Evolutionary conservation across 1,284 basidiomycete species (phyloP).

Genomic region (Calocybe gambosa): DNA sequence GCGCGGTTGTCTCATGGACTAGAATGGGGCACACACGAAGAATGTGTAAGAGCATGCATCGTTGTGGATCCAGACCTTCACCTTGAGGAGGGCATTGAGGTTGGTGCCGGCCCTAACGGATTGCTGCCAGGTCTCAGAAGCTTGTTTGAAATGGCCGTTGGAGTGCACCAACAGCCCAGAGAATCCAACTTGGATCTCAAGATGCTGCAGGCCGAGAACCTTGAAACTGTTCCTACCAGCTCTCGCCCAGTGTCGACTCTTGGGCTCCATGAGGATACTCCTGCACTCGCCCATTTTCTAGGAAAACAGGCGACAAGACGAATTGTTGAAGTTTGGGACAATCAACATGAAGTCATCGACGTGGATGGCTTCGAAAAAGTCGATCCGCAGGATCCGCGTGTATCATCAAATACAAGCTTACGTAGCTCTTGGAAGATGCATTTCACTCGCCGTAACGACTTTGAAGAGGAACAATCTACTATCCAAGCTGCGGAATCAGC

Average conservation of each 20-base stretch:
- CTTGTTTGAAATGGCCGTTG: constrained; percentile 67
- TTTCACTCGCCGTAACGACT: constrained; percentile 36
- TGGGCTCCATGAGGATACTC: constrained; percentile 63
- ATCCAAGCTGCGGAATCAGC: neutral
- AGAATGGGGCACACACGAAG: constrained; percentile 71
- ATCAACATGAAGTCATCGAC: constrained; percentile 39
- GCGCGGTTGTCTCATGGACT: constrained; percentile 60
- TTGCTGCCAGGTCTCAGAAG: constrained; percentile 57
- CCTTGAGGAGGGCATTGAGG: constrained; percentile 47
- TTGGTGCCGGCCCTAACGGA: constrained; percentile 40
- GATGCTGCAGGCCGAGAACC: neutral
- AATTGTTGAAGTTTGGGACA: constrained; percentile 47
- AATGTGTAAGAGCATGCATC: constrained; percentile 64
- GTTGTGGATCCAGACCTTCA: constrained; percentile 40
- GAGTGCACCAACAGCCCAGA: constrained; percentile 23
- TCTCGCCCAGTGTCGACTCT: constrained; percentile 53
- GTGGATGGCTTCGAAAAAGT: constrained; percentile 25
- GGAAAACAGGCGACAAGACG: constrained; percentile 53
- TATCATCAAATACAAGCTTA: neutral
- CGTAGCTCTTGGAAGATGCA: constrained; percentile 13
- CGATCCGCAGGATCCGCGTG: neutral
- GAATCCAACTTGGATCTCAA: constrained; percentile 2
- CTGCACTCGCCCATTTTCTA: constrained; percentile 65
- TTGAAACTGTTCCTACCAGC: constrained; percentile 17
- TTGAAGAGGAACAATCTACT: constrained; percentile 4